Percentiles rank a stretch among this genome's conserved stretches.
phyloP scores from a whole-genome alignment of 2,329 filamentous ascomycete species.

The Colletotrichum magnum region DNA sequence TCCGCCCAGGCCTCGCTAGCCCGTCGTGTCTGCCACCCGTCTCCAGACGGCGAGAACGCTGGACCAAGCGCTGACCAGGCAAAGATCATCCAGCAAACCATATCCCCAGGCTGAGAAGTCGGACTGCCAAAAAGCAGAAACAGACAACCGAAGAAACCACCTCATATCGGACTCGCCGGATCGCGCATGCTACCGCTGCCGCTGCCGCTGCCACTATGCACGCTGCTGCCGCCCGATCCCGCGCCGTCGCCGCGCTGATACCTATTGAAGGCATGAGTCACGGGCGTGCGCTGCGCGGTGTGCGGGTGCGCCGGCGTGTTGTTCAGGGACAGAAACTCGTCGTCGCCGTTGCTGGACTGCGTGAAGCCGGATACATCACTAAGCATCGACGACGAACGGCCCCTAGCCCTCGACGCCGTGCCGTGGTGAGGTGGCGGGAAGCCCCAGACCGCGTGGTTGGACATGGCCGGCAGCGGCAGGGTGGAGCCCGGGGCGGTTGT shows the following conservation, averaged over 20 bases:
- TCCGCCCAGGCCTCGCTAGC: neutral
- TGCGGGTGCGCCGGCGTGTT: slow-evolving; percentile 42
- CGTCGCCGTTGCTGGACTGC: slow-evolving; percentile 70
- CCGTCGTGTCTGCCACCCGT: neutral
- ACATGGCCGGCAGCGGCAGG: slow-evolving; percentile 48
- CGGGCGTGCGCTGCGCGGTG: slow-evolving; percentile 41
- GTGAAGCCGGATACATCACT: slow-evolving; percentile 78
- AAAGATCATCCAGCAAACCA: slow-evolving; percentile 22
- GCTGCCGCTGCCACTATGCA: slow-evolving; percentile 60
- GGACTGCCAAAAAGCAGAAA: slow-evolving; percentile 33
- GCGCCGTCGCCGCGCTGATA: slow-evolving; percentile 36
- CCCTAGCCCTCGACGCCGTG: slow-evolving; percentile 62
- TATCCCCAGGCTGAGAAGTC: slow-evolving; percentile 16
- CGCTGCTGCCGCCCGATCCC: slow-evolving; percentile 41
- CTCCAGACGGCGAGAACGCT: neutral
- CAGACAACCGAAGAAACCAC: slow-evolving; percentile 14
- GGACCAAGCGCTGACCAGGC: neutral
- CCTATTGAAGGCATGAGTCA: slow-evolving; percentile 39
- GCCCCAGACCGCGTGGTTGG: slow-evolving; percentile 43
- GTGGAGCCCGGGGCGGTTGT: slow-evolving; percentile 48
- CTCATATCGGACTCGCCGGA: slow-evolving; percentile 63
- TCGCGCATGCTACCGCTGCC: slow-evolving; percentile 64
- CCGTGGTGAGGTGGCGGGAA: slow-evolving; percentile 37
- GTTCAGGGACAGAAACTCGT: slow-evolving; percentile 48
- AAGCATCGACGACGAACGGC: slow-evolving; percentile 76